These are phyloP conservation scores for Sclerotinia sclerotiorum DNA, from an alignment of 2,329 filamentous ascomycete genomes.

Conservation along the genomic window DNA sequence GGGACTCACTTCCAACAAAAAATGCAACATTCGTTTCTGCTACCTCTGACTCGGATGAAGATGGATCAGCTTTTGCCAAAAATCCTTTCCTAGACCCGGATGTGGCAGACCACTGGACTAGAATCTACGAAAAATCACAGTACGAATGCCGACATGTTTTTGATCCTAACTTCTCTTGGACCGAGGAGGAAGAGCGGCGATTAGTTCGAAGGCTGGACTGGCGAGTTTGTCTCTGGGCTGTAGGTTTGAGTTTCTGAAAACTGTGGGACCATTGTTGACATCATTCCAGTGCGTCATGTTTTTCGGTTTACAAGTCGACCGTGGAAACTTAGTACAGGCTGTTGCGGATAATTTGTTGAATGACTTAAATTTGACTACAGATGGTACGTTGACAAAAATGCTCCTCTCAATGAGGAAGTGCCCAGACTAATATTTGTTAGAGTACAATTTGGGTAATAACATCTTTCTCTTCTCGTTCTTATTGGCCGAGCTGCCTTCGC, in stretches of 20 bases:
- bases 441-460: conserved; percentile 41
- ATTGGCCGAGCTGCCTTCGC: conserved; percentile 50
- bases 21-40: conserved; percentile 1
- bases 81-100: conserved; percentile 36
- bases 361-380: conserved; percentile 49
- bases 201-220: conserved; percentile 34
- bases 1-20: conserved; percentile 25
- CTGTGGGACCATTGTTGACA: neutral
- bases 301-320: conserved; percentile 60
- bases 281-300: conserved; percentile 62
- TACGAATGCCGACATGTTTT: conserved; percentile 37
- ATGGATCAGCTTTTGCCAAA: conserved; percentile 25
- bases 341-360: conserved; percentile 60
- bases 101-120: conserved; percentile 30
- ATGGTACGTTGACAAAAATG: conserved; percentile 38
- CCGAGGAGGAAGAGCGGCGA: conserved; percentile 34
- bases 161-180: conserved; percentile 34
- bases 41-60: conserved; percentile 28
- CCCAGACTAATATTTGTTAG: conserved; percentile 15
- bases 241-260: conserved; percentile 18
- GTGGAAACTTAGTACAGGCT: conserved; percentile 59
- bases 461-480: conserved; percentile 46
- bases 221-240: conserved; percentile 33
- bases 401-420: too few relatives aligned
- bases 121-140: conserved; percentile 34